Evolutionary conservation across 148 eudicot genomes (phyloP).

Genomic region (Rhododendron ovatum): DNA sequence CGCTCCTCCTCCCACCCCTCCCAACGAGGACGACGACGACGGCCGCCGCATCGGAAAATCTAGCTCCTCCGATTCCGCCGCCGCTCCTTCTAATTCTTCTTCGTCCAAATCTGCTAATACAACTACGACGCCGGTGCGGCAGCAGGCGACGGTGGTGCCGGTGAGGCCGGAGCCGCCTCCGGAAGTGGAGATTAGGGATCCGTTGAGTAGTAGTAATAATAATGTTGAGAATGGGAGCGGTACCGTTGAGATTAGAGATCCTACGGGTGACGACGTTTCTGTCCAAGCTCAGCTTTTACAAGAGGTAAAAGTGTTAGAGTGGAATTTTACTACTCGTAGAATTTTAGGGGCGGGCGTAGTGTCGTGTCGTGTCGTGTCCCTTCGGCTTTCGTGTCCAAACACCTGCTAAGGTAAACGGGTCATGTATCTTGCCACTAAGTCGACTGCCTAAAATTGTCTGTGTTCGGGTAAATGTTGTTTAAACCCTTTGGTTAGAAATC

Average conservation of each 20-base stretch:
- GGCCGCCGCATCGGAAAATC: conserved; percentile 17
- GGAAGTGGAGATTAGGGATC: conserved; percentile 35
- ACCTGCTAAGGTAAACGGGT: too few relatives aligned
- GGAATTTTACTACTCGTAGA: too few relatives aligned
- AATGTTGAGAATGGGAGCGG: conserved; percentile 30
- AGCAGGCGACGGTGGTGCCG: conserved; percentile 31
- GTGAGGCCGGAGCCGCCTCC: conserved; percentile 29
- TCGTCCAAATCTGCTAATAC: background rate
- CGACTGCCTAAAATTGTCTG: too few relatives aligned
- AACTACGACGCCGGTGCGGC: conserved; percentile 1
- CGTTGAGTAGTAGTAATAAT: conserved; percentile 19
- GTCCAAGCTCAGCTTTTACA: conserved; percentile 77
- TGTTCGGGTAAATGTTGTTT: too few relatives aligned
- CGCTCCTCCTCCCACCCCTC: conserved; percentile 26
- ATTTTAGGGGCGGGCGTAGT: too few relatives aligned
- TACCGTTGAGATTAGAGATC: conserved; percentile 11
- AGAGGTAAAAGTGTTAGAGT: conserved; percentile 40
- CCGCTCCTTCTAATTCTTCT: background rate
- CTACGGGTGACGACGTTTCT: conserved; percentile 55
- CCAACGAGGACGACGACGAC: conserved; percentile 14
- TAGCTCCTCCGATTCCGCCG: conserved; percentile 10
- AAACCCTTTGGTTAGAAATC: too few relatives aligned
- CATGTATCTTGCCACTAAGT: too few relatives aligned
- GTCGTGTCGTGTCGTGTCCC: too few relatives aligned
- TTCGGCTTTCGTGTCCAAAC: too few relatives aligned